phyloP scores from a whole-genome alignment of 2,329 filamentous ascomycete genomes.

The Colletotrichum euphorbiae region DNA sequence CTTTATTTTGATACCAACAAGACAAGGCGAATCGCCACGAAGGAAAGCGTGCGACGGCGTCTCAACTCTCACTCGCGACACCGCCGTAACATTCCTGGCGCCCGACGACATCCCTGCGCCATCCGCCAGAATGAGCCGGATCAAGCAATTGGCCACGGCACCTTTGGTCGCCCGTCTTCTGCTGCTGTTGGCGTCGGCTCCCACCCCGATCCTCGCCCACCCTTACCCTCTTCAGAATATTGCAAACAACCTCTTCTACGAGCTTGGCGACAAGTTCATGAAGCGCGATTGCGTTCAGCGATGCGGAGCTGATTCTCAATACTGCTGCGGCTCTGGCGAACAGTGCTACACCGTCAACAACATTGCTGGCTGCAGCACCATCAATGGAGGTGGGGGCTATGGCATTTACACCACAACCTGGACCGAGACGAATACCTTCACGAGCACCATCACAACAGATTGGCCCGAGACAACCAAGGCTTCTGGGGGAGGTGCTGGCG shows the following conservation, averaged over 20 bases:
- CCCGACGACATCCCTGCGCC: conserved; percentile 44
- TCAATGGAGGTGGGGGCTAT: conserved; percentile 48
- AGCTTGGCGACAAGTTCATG: conserved; percentile 62
- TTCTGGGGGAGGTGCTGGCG: conserved; percentile 38
- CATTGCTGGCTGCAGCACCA: conserved; percentile 61
- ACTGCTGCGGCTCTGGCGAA: conserved; percentile 64
- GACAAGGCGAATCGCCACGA: not conserved
- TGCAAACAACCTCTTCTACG: conserved; percentile 58
- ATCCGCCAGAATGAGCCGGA: conserved; percentile 29
- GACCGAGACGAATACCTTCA: conserved; percentile 70
- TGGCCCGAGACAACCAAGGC: conserved; percentile 58
- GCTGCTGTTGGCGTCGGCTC: conserved; percentile 53
- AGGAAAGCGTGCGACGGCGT: conserved; percentile 10
- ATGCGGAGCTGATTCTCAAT: conserved; percentile 67
- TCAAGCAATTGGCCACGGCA: conserved; percentile 25
- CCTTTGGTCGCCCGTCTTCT: conserved; percentile 46
- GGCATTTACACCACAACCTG: conserved; percentile 67
- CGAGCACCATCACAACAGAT: conserved; percentile 66
- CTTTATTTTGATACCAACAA: conserved; percentile 26
- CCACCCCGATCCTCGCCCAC: conserved; percentile 51
- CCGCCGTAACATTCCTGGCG: conserved; percentile 46
- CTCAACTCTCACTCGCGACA: not conserved
- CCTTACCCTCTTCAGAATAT: conserved; percentile 57
- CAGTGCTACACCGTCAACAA: conserved; percentile 64
- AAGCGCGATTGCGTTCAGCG: conserved; percentile 61